Evolutionary conservation across 1,139 yeast species (phyloP), one percentile per base, ranked within the genome.

Genomic region (Williopsis jadinii): DNA sequence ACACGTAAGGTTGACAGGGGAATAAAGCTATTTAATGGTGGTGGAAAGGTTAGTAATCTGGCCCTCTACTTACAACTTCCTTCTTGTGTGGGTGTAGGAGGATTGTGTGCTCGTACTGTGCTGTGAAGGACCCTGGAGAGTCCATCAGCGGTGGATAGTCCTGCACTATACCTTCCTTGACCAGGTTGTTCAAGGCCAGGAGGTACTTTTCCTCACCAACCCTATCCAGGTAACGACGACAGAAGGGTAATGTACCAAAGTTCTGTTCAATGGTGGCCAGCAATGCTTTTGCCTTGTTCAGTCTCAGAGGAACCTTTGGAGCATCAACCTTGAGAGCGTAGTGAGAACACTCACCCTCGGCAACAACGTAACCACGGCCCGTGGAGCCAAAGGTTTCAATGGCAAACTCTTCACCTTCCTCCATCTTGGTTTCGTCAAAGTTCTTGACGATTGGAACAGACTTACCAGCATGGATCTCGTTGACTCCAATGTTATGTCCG

Each of bases 141-240:
- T 92, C 99, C 40, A 77, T 81, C 53, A 92, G 69, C n/a, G 99
- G 99, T n/a, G 97, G 97, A 56, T 94, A 90, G 53, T 86, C 98
- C 55, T 84, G 86, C 9, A 92, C 90, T 32, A 84, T 68, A 5
- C 97, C 98, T 8, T 84, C 76, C 61, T 81, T 80, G 40, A 88
- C 96, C 59, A 92, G 71, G 54, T 79, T 84, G 64, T 84, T 88
- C 62, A 92, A 73, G n/a, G 95, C 97, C 53, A 85, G 70, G 48
- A 90, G 70, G 58, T 92, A 90, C 64, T 88, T 88, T 37, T 88
- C 96, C 60, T 92, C 95, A 13, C 96, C 97, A 6, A 85, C 59
- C 52, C 95, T 74, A 59, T 94, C 99, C 59, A 92, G 71, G 61
- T 92, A 94, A 55, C 99, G 74, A 56, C 97, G 81, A 67, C 98